These are phyloP conservation scores for Nelumbo lutea DNA, from an alignment of 164 flowering plant genomes.

Conservation along the genomic window DNA sequence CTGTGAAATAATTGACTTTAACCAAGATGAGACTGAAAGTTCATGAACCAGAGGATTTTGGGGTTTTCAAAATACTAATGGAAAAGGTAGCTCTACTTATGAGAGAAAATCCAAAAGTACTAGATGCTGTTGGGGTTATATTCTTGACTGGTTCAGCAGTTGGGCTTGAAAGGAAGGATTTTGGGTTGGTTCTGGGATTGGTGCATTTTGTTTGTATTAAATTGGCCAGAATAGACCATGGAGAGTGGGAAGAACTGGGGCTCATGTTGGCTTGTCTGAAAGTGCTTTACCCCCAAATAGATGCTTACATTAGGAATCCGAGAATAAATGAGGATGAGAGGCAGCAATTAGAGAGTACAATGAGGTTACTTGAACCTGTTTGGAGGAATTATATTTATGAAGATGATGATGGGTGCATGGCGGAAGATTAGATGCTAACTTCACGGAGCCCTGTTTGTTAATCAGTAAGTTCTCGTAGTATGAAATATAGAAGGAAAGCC, in stretches of 20 bases:
- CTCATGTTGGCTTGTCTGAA: slow-evolving; percentile 47
- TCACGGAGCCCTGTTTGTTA: too few relatives aligned
- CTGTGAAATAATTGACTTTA: slow-evolving; percentile 25
- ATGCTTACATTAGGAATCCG: slow-evolving; percentile 32
- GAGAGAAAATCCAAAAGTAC: slow-evolving; percentile 33
- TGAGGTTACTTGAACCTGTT: slow-evolving; percentile 62
- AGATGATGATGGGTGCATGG: too few relatives aligned
- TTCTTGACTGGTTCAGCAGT: slow-evolving; percentile 29
- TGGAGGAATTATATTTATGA: slow-evolving; percentile 29
- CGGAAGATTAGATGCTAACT: too few relatives aligned
- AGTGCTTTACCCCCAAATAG: slow-evolving; percentile 41
- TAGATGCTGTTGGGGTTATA: slow-evolving; percentile 62
- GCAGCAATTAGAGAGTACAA: slow-evolving; percentile 33
- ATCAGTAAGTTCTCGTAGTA: too few relatives aligned
- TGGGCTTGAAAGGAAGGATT: slow-evolving; percentile 52
- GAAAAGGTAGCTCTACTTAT: slow-evolving; percentile 37
- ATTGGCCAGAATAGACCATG: slow-evolving; percentile 35
- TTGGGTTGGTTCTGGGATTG: slow-evolving; percentile 52
- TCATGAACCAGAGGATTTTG: slow-evolving; percentile 20
- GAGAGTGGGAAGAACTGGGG: slow-evolving; percentile 46
- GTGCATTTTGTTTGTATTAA: slow-evolving; percentile 60
- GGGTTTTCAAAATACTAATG: slow-evolving; percentile 43
- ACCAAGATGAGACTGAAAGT: slow-evolving; percentile 24
- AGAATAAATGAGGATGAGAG: slow-evolving; percentile 23
- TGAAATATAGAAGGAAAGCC: too few relatives aligned